Base-by-base conservation (phyloP, 2,329 filamentous ascomycete genomes). In the Monilinia polystroma region DNA sequence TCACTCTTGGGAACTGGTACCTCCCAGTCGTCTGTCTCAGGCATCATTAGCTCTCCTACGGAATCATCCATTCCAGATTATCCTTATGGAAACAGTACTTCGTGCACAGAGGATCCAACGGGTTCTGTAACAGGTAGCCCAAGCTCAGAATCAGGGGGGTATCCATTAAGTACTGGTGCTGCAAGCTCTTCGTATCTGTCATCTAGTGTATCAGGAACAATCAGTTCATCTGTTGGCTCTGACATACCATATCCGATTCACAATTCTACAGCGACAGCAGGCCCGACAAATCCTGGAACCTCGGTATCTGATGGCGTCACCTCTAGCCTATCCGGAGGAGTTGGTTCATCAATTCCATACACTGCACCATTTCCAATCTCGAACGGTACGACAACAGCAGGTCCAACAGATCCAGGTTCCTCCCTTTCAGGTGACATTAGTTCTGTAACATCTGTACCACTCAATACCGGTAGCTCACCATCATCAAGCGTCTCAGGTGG, bases 291-390 rank as follows among this genome's bases (percentile, higher is more conserved):
- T 0, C 56, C 68, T 51, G 64, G 64, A 0, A 64, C 32, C 41
- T 45, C 47, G 11, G 32, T 56, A 35, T 63, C 59, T 16, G 47
- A 35, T 11, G 35, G 59, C 20, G 35, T 41, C 51, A 32, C 56
- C 4, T 59, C 63, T 14, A 53, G 23, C 26, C 20, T 57, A 29
- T 68, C 67, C 2, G 67, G 59, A 55, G 23, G 54, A 20, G 20
- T 55, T 32, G 63, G 63, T 38, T 66, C 53, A n/a, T 66, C 69
- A 18, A 26, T 38, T 16, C n/a, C 38, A 29, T 51, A 26, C 10
- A 66, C 69, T 52, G 67, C 45, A 20, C 69, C 69, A 16, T 70
- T 67, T 14, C 67, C 67, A 45, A 55, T 52, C 35, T 57, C 23
- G 14, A 71, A 71, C 49, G 59, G 49, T 16, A 54, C 69, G 14